These are phyloP conservation scores for Coemansia asiatica DNA, from an alignment of 192 early-diverging fungal species.

Conservation along the genomic window DNA sequence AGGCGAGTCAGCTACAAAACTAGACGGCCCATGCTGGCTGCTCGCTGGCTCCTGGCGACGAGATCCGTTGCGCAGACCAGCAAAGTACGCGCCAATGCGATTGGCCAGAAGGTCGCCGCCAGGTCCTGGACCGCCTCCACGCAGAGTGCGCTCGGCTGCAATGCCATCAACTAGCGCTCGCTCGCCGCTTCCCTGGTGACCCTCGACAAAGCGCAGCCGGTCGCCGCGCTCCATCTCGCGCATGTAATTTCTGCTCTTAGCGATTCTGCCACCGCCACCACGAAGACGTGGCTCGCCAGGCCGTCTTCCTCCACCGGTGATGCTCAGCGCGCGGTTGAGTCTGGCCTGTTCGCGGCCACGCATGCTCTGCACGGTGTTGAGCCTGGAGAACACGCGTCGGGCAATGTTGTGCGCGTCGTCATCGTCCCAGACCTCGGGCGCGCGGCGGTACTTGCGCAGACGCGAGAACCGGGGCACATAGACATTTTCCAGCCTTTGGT, in stretches of 20 bases:
- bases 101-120: constrained; percentile 24
- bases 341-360: constrained; percentile 2
- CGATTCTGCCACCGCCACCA: constrained; percentile 13
- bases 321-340: constrained; percentile 3
- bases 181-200: constrained; percentile 43
- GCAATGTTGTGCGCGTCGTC: constrained; percentile 44
- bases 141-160: background rate
- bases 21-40: constrained; percentile 17
- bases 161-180: constrained; percentile 7
- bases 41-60: background rate
- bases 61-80: constrained; percentile 5
- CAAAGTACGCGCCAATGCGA: constrained; percentile 27
- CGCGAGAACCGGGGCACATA: constrained; percentile 45
- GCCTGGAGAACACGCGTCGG: constrained; percentile 23
- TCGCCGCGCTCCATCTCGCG: constrained; percentile 31
- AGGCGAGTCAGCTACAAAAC: constrained; percentile 12
- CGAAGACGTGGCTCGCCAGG: constrained; percentile 29
- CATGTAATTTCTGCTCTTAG: constrained; percentile 7
- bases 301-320: background rate
- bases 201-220: constrained; percentile 15
- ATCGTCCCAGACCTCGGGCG: constrained; percentile 55
- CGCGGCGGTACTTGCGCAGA: constrained; percentile 43
- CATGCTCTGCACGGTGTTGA: constrained; percentile 6
- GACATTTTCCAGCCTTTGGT: constrained; percentile 37
- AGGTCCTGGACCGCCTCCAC: constrained; percentile 4